Evolutionary conservation across 176 grass and related monocot species (phyloP), one percentile per base, ranked within the genome.

Genomic region (Themeda triandra): DNA sequence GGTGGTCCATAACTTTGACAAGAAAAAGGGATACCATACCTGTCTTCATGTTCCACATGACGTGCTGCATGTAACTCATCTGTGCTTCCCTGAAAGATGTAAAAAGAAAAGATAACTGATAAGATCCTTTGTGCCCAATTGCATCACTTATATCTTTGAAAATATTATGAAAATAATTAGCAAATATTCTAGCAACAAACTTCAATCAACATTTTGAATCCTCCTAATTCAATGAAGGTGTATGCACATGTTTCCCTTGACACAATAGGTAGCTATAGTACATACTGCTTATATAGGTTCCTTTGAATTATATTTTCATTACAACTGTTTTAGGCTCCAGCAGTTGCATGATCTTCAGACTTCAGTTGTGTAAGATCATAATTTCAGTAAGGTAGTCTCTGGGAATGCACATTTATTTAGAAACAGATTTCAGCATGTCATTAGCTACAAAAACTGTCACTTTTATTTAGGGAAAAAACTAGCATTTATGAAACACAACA

Each of bases 101-200:
- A 41, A 10, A 42, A 56, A 72, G 15, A 5, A 86, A n/a, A 40
- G 18, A 68, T 4, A 4, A 5, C 8, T 36, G 73, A 80, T 73
- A 63, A 86, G 84, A 83, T 37, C 41, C 12, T 27, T 35, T 12
- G 9, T n/a, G n/a, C n/a, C n/a, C n/a, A n/a, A n/a, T n/a, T 59
- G 53, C 58, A 60, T 11, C 3, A 24, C 37, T n/a, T 15, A 41
- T 19, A 32, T 73, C 39, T 60, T 31, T n/a, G 2, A 3, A 39
- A n/a, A 49, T 25, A 21, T 39, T 72, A 54, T 54, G 19, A 56
- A 56, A 56, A 56, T 19, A 53, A 18, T 58, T n/a, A 58, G 10
- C 2, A 49, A 15, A 63, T 63, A 23, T 53, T 80, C 14, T 3
- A 59, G 7, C 18, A 78, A 42, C 0, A 33, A 78, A 85, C 71